Evolutionary conservation across 73 alveolate species (phyloP).

Genomic region (Tetrahymena malaccensis): DNA sequence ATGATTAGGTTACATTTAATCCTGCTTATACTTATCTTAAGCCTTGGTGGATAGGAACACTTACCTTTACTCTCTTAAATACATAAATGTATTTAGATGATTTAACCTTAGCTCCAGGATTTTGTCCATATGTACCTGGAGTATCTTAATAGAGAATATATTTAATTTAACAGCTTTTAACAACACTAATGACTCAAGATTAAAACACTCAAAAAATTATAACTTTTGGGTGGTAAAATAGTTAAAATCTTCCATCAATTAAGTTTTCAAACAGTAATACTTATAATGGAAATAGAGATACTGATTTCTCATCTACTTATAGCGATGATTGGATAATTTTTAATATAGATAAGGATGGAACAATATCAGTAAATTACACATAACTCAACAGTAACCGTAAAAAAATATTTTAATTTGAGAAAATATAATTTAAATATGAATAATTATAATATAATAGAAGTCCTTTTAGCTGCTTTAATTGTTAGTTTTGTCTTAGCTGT

Average conservation of each 20-base stretch:
- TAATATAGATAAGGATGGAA: not conserved
- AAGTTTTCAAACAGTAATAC: not conserved
- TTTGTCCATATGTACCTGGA: not conserved
- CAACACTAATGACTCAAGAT: not conserved
- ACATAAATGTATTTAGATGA: not conserved
- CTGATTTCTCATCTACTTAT: not conserved
- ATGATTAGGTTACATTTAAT: not conserved
- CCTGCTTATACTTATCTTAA: slow-evolving; percentile 4
- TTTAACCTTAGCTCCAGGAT: not conserved
- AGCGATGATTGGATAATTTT: not conserved
- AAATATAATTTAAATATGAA: not conserved
- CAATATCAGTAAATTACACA: not conserved
- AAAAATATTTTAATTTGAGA: not conserved
- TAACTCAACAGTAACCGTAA: not conserved
- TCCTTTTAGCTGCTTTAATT: not conserved
- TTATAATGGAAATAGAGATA: not conserved
- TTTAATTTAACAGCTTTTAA: not conserved
- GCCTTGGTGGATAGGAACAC: slow-evolving; percentile 19
- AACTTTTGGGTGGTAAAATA: not conserved
- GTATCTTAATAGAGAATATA: not conserved
- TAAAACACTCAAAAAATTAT: not conserved
- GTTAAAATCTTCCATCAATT: not conserved
- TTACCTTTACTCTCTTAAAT: not conserved
- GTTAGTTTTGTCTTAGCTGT: not conserved
- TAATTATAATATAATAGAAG: not conserved